These are phyloP conservation scores for Excoecaria cochinchinensis DNA, from an alignment of 345 rosid genomes.

Conservation along the genomic window DNA sequence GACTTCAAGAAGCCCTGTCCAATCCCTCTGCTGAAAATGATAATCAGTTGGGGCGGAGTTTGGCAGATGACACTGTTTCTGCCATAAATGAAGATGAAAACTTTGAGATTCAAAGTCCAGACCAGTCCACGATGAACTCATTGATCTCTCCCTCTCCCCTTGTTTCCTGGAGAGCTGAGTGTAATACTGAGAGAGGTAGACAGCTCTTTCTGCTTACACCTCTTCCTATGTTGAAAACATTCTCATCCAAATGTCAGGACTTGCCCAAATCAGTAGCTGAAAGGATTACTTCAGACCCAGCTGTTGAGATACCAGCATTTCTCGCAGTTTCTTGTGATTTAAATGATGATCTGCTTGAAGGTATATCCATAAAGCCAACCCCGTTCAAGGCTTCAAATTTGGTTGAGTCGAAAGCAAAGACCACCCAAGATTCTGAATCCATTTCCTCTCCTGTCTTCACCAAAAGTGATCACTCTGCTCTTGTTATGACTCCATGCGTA, in stretches of 20 bases:
- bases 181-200: conserved; percentile 58
- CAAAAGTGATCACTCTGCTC: conserved; percentile 38
- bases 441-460: conserved; percentile 42
- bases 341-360: conserved; percentile 39
- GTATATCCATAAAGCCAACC: conserved; percentile 26
- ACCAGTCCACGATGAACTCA: conserved; percentile 40
- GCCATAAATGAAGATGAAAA: conserved; percentile 31
- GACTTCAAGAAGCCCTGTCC: conserved; percentile 48
- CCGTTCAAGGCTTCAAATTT: conserved; percentile 38
- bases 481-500: conserved; percentile 67
- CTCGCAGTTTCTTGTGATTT: conserved; percentile 33
- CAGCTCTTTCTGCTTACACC: conserved; percentile 87
- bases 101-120: conserved; percentile 61
- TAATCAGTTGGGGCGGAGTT: conserved; percentile 28
- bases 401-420: conserved; percentile 17
- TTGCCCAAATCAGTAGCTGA: conserved; percentile 36
- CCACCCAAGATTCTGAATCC: conserved; percentile 25
- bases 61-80: conserved; percentile 27
- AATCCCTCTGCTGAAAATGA: conserved; percentile 20
- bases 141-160: conserved; percentile 93
- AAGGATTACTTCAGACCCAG: conserved; percentile 30
- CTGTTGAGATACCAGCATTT: conserved; percentile 34
- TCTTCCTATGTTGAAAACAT: conserved; percentile 57
- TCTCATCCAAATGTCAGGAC: conserved; percentile 46
- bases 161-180: conserved; percentile 75